phyloP scores from a whole-genome alignment of 1,284 basidiomycete species.

The Austropuccinia psidii region DNA sequence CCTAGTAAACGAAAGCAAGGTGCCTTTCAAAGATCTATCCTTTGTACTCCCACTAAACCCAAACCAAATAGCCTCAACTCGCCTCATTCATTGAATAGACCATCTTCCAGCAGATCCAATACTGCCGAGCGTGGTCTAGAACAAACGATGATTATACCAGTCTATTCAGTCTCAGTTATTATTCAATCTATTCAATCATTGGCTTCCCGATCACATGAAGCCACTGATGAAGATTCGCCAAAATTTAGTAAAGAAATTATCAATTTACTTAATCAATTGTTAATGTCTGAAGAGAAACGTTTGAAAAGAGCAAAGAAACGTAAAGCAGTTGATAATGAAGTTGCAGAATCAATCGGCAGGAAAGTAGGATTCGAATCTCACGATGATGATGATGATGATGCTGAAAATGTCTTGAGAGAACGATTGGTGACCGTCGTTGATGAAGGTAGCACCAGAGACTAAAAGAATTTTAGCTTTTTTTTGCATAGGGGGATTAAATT shows the following conservation, averaged over 20 bases:
- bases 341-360: not conserved
- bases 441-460: conserved; percentile 16
- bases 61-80: conserved; percentile 12
- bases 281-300: not conserved
- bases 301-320: not conserved
- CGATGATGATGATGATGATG: conserved; percentile 5
- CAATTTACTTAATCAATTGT: not conserved
- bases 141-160: not conserved
- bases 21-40: conserved; percentile 2
- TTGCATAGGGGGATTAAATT: not conserved
- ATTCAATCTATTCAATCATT: conserved; percentile 15
- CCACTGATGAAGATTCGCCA: not conserved
- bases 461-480: not conserved
- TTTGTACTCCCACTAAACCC: conserved; percentile 11
- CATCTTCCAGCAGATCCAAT: not conserved
- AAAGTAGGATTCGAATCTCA: not conserved
- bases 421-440: not conserved
- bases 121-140: not conserved
- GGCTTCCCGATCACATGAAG: not conserved
- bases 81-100: not conserved
- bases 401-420: not conserved
- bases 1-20: conserved; percentile 12
- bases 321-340: not conserved
- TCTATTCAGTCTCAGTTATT: conserved; percentile 15
- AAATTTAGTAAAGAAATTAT: conserved; percentile 15